These are phyloP conservation scores for Wickerhamomyces kurtzmanii DNA, from an alignment of 805 yeast species.

Conservation along the genomic window DNA sequence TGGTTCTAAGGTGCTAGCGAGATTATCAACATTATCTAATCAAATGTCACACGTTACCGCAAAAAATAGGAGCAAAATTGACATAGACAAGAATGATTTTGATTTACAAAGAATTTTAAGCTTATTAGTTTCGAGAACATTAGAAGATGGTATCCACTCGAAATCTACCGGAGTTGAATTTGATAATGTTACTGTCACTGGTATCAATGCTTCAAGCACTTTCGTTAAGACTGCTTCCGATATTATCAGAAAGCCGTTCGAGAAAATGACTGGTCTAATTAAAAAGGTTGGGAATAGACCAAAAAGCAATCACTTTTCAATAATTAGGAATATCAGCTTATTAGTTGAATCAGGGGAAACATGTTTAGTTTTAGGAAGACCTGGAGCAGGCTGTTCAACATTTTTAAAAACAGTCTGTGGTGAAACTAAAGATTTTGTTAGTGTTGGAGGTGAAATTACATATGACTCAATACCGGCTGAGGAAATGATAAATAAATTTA, in stretches of 20 bases:
- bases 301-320: too few relatives aligned
- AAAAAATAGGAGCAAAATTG: too few relatives aligned
- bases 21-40: constrained; percentile 1
- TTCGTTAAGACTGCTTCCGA: constrained; percentile 28
- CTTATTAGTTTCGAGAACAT: constrained; percentile 26
- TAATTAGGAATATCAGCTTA: too few relatives aligned
- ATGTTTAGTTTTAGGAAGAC: constrained; percentile 61
- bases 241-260: constrained; percentile 20
- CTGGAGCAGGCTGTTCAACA: constrained; percentile 77
- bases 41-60: not conserved
- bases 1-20: constrained; percentile 2
- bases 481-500: constrained; percentile 47
- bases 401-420: constrained; percentile 48
- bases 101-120: constrained; percentile 27
- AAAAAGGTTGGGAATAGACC: constrained; percentile 61
- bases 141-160: constrained; percentile 32
- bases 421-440: constrained; percentile 24
- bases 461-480: constrained; percentile 51
- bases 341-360: constrained; percentile 55
- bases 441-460: constrained; percentile 38
- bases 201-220: constrained; percentile 27
- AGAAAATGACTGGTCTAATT: constrained; percentile 51
- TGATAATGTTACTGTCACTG: constrained; percentile 24
- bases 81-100: constrained; percentile 19
- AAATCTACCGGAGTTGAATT: constrained; percentile 31